A percentile compares a stretch with the other conserved stretches of the same genome.
These are phyloP conservation scores for Biancaea sappan DNA, from an alignment of 306 rosid species.

Conservation along the genomic window DNA sequence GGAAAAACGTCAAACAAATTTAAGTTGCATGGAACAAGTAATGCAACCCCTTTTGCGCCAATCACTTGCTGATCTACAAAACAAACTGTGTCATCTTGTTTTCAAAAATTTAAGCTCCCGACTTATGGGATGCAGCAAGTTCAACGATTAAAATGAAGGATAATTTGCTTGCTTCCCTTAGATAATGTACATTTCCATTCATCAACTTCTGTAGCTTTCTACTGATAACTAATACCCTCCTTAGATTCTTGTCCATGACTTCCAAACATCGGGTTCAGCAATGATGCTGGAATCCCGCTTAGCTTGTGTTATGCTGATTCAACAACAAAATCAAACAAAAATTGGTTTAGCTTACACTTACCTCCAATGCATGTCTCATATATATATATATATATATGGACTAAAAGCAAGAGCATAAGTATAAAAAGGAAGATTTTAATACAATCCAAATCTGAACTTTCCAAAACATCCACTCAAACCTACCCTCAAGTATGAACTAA, in stretches of 20 bases:
- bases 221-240: conserved; percentile 81
- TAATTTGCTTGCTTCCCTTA: conserved; percentile 80
- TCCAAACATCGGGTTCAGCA: conserved; percentile 88
- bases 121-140: conserved; percentile 69
- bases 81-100: conserved; percentile 32
- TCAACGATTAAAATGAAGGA: conserved; percentile 76
- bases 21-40: conserved; percentile 37
- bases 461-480: no score
- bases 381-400: no score
- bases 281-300: conserved; percentile 75
- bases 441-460: no score
- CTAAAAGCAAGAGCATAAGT: not conserved
- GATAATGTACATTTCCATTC: conserved; percentile 85
- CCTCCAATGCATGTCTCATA: not conserved
- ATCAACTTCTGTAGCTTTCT: conserved; percentile 82
- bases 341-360: conserved; percentile 1
- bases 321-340: not conserved
- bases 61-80: conserved; percentile 32
- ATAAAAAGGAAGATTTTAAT: not conserved
- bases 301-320: conserved; percentile 67
- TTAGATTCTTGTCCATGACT: conserved; percentile 61
- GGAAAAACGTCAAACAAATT: conserved; percentile 24
- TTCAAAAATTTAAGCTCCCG: conserved; percentile 33
- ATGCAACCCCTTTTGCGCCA: conserved; percentile 24
- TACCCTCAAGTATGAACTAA: no score